phyloP scores from a whole-genome alignment of 768 basidiomycete species.

The Podaxis sp. region DNA sequence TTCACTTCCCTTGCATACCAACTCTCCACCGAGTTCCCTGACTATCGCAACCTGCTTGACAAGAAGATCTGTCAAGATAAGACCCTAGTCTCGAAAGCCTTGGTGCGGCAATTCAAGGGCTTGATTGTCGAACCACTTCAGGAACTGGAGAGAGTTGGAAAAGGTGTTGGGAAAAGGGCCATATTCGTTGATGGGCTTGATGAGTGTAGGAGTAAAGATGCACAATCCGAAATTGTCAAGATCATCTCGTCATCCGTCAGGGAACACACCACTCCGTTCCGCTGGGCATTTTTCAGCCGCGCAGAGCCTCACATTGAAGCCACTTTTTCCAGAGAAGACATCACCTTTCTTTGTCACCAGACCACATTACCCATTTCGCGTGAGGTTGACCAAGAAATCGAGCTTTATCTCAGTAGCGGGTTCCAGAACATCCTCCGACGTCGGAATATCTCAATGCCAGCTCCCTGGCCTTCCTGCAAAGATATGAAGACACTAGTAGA shows the following conservation, averaged over 20 bases:
- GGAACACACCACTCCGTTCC: not conserved
- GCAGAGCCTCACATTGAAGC: not conserved
- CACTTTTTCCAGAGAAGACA: not conserved
- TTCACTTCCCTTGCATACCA: slow-evolving; percentile 11
- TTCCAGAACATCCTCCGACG: not conserved
- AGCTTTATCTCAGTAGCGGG: not conserved
- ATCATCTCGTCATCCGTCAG: not conserved
- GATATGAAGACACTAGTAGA: slow-evolving; percentile 16
- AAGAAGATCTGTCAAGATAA: not conserved
- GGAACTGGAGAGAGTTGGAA: not conserved
- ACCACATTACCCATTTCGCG: not conserved
- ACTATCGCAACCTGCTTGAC: not conserved
- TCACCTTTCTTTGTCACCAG: not conserved
- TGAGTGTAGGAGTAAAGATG: not conserved
- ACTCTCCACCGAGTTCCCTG: not conserved
- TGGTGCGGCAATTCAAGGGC: not conserved
- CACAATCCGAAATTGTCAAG: not conserved
- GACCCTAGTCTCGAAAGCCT: not conserved
- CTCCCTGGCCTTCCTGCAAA: slow-evolving; percentile 6
- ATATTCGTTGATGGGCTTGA: slow-evolving; percentile 5
- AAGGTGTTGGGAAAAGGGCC: not conserved
- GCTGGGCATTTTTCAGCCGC: slow-evolving; percentile 10
- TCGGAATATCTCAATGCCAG: not conserved
- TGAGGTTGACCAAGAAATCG: not conserved
- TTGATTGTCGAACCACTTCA: not conserved